Base-by-base conservation (phyloP, 345 rosid species). In the Brassica nigra region DNA sequence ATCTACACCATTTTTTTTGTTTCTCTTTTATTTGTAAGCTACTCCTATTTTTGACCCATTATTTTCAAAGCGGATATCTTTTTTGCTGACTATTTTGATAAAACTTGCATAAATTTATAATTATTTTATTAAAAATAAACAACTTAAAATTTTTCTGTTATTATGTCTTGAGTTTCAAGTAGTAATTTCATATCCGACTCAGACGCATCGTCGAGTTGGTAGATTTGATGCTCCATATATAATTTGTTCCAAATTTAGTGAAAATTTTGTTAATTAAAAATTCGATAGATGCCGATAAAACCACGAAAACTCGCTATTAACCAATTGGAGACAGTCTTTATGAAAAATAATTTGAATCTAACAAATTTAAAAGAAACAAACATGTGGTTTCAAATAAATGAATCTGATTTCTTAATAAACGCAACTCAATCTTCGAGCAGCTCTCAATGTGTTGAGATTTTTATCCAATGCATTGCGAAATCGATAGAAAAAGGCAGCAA, bases 371-470 rank as follows among this genome's bases (percentile, higher is more conserved):
- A 36, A 36, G 39, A 36, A 36, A 6, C 39, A 36, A 36, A 36
- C 39, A 0, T 2, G 8, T 36, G 9, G 9, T 8, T 1, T 36
- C 9, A 36, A 36, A 36, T 36, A 8, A 36, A 36, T 36, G 39
- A 36, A 36, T 36, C 39, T 36, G 39, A 36, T 36, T 36, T 36
- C 39, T 36, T 23, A 23, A 23, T 23, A 23, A 23, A 47, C 36
- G 6, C 70, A 5, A 33, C 84, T 84, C 12, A 82, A 70, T 58
- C 76, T 87, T 20, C 86, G 84, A 16, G 82, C 84, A 12, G 62
- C 88, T 39, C 54, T 89, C 4, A 62, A 68, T 70, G 90, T 81
- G 47, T 87, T 88, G 3, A 67, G 78, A 64, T 87, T 86, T 71
- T 87, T 87, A 4, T 74, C 88, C 66, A 86, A 76, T 49, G 80